These are phyloP conservation scores for Cnidoscolus chayamansa DNA, from an alignment of 441 rosid species.

Conservation along the genomic window DNA sequence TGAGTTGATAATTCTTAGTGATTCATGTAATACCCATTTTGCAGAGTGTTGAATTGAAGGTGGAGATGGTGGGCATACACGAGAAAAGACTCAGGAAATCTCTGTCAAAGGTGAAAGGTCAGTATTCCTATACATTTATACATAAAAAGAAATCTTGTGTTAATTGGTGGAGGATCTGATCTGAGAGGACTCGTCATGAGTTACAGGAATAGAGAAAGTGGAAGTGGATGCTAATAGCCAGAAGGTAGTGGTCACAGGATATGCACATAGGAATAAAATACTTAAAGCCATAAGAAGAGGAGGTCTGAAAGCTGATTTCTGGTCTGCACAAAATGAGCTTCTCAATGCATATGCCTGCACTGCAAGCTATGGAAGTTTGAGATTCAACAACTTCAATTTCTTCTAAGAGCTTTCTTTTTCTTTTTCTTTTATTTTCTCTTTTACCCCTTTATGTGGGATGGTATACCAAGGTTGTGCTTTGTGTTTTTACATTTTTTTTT, in stretches of 20 bases:
- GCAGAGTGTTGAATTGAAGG: constrained; percentile 49
- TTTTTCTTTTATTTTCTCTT: background rate
- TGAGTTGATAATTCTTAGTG: background rate
- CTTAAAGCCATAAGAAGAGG: constrained; percentile 44
- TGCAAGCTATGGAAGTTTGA: constrained; percentile 33
- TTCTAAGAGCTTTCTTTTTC: constrained; percentile 7
- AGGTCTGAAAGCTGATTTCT: constrained; percentile 49
- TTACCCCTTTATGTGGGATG: background rate
- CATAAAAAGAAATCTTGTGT: background rate
- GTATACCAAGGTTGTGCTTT: constrained; percentile 14
- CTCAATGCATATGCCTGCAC: constrained; percentile 38
- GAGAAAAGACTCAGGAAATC: constrained; percentile 49
- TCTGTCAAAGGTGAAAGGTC: constrained; percentile 43
- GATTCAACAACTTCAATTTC: constrained; percentile 39
- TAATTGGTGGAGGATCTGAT: background rate
- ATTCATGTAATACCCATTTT: background rate
- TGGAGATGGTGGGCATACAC: constrained; percentile 52
- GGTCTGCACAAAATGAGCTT: constrained; percentile 46
- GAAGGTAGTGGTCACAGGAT: constrained; percentile 46
- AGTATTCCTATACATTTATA: background rate
- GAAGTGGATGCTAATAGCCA: constrained; percentile 47
- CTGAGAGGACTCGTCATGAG: too few species aligned
- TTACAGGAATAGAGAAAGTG: constrained; percentile 52
- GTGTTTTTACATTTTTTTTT: background rate
- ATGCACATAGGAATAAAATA: constrained; percentile 42